Evolutionary conservation across 1,284 basidiomycete genomes (phyloP).

Genomic region (Ceratobasidium sp.): DNA sequence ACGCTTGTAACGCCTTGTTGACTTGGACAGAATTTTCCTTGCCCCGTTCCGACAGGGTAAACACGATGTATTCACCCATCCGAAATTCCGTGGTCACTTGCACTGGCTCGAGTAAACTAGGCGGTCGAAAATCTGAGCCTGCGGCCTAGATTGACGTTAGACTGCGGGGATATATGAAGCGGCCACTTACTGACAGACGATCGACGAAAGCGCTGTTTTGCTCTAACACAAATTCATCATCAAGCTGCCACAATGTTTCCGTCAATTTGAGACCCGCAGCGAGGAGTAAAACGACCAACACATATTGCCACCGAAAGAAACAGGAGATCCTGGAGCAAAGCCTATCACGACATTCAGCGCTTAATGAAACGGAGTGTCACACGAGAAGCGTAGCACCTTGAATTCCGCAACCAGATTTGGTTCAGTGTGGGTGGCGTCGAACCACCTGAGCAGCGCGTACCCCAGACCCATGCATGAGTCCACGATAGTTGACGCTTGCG

Average conservation of each 20-base stretch:
- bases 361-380: no score
- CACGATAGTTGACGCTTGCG: neutral
- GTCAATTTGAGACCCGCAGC: neutral
- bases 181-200: neutral
- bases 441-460: slow-evolving; percentile 15
- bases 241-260: neutral
- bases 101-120: no score
- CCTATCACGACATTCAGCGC: no score
- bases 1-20: neutral
- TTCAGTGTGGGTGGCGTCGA: neutral
- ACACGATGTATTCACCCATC: neutral
- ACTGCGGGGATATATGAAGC: neutral
- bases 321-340: neutral
- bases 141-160: neutral
- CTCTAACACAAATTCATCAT: neutral
- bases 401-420: neutral
- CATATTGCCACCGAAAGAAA: slow-evolving; percentile 5
- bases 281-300: neutral
- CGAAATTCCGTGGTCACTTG: neutral
- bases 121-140: neutral
- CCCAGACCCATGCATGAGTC: neutral
- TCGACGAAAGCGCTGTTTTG: neutral
- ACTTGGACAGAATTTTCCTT: neutral
- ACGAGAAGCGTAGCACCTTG: slow-evolving; percentile 1
- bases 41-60: neutral